These are phyloP conservation scores for Ploettnerulaceae sp. DNA, from an alignment of 2,329 filamentous ascomycete species.

Conservation along the genomic window DNA sequence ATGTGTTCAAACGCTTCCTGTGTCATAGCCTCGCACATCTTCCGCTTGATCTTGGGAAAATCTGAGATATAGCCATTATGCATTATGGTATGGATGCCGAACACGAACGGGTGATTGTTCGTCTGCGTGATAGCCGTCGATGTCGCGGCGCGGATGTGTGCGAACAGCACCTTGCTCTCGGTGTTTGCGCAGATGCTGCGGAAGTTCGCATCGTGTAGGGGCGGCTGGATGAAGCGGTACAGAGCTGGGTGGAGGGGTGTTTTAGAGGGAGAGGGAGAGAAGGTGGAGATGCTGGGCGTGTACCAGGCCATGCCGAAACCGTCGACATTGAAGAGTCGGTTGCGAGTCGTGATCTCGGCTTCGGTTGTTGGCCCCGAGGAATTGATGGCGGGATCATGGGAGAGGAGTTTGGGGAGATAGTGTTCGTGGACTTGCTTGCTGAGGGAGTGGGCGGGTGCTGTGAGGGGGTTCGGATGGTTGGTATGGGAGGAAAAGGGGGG, in stretches of 20 bases:
- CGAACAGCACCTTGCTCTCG: constrained; percentile 44
- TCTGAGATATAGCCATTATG: constrained; percentile 49
- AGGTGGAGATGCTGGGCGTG: constrained; percentile 38
- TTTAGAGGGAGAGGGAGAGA: constrained; percentile 27
- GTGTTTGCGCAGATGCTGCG: constrained; percentile 47
- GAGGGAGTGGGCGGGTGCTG: constrained; percentile 37
- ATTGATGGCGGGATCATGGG: constrained; percentile 39
- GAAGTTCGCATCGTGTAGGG: constrained; percentile 50
- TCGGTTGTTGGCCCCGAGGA: constrained; percentile 37
- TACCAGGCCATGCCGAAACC: constrained; percentile 53
- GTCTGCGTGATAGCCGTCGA: constrained; percentile 43
- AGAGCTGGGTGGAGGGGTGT: constrained; percentile 41
- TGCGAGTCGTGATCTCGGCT: constrained; percentile 43
- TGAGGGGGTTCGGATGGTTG: constrained; percentile 15
- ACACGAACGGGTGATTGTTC: constrained; percentile 52
- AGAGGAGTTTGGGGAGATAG: constrained; percentile 46
- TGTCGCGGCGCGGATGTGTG: constrained; percentile 48
- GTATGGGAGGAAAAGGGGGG: constrained; percentile 2
- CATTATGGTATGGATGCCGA: constrained; percentile 50
- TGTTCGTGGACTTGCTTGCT: constrained; percentile 46
- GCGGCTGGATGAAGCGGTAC: constrained; percentile 49
- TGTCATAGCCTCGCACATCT: constrained; percentile 40
- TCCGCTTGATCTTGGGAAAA: constrained; percentile 43
- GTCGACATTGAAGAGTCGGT: constrained; percentile 50
- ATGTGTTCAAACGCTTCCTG: constrained; percentile 45